These are phyloP conservation scores for Synchytrium microbalum DNA, from an alignment of 371 early-diverging fungal species.

Conservation along the genomic window DNA sequence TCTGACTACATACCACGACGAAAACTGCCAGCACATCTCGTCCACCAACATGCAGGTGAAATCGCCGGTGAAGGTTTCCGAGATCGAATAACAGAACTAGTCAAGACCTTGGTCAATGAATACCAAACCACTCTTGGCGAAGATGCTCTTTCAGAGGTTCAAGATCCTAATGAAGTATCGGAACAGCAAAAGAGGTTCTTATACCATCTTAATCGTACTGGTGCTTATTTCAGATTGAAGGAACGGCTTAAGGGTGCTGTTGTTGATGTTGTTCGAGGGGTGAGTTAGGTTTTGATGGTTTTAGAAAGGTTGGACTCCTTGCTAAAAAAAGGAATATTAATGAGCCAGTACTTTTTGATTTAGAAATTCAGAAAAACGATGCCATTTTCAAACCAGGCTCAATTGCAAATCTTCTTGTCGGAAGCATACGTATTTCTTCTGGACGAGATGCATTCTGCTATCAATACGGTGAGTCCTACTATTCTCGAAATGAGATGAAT, in stretches of 20 bases:
- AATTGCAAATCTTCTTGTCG: slow-evolving; percentile 42
- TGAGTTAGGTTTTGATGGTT: slow-evolving; percentile 6
- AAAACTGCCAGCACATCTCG: slow-evolving; percentile 24
- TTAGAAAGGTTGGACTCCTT: not conserved
- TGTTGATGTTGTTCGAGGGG: slow-evolving; percentile 41
- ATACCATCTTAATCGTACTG: slow-evolving; percentile 43
- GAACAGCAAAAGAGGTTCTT: slow-evolving; percentile 35
- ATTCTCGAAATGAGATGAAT: slow-evolving; percentile 7
- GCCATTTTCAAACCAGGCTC: slow-evolving; percentile 33
- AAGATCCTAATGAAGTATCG: not conserved
- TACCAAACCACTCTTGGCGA: slow-evolving; percentile 20
- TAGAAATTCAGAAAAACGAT: slow-evolving; percentile 36
- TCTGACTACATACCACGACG: slow-evolving; percentile 24
- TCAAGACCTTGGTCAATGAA: slow-evolving; percentile 30
- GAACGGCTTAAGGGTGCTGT: slow-evolving; percentile 44
- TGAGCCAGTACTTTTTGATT: slow-evolving; percentile 3
- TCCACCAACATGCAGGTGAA: slow-evolving; percentile 32
- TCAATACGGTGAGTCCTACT: slow-evolving; percentile 26
- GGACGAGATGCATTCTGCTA: slow-evolving; percentile 43
- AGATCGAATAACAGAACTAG: slow-evolving; percentile 30
- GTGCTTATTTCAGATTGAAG: slow-evolving; percentile 43
- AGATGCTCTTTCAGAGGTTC: slow-evolving; percentile 7
- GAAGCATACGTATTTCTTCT: slow-evolving; percentile 43
- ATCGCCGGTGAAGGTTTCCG: slow-evolving; percentile 39
- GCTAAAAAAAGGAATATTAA: slow-evolving; percentile 1